These are phyloP conservation scores for Ogataea zsoltii DNA, from an alignment of 805 yeast species.

Conservation along the genomic window DNA sequence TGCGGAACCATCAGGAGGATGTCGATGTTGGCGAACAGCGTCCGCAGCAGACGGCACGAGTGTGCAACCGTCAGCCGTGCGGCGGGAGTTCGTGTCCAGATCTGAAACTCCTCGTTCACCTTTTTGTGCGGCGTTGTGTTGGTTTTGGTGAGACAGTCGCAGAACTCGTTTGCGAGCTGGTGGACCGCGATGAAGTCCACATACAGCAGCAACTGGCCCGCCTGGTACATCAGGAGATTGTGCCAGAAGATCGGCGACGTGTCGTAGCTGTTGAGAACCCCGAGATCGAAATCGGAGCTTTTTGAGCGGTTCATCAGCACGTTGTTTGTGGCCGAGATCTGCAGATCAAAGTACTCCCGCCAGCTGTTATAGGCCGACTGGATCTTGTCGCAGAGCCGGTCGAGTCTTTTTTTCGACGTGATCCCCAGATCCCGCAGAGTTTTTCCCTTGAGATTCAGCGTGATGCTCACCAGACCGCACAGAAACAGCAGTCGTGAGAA, in stretches of 20 bases:
- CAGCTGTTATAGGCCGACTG: slow-evolving; percentile 37
- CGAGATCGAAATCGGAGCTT: slow-evolving; percentile 1
- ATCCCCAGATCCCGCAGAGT: slow-evolving; percentile 36
- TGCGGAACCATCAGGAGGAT: slow-evolving; percentile 28
- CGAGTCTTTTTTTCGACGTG: slow-evolving; percentile 33
- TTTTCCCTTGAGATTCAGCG: slow-evolving; percentile 14
- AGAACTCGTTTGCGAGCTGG: slow-evolving; percentile 7
- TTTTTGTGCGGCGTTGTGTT: slow-evolving; percentile 5
- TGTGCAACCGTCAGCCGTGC: slow-evolving; percentile 20
- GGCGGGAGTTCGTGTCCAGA: slow-evolving; percentile 14
- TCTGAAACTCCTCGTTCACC: slow-evolving; percentile 6
- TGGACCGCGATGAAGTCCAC: slow-evolving; percentile 10
- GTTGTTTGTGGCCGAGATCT: slow-evolving; percentile 23
- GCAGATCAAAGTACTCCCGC: slow-evolving; percentile 39
- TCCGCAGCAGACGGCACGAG: slow-evolving; percentile 32
- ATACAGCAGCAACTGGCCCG: slow-evolving; percentile 14
- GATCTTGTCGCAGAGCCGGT: slow-evolving; percentile 32
- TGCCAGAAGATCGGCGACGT: slow-evolving; percentile 37
- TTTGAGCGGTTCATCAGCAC: slow-evolving; percentile 1
- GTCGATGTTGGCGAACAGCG: slow-evolving; percentile 26
- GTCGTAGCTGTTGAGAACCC: slow-evolving; percentile 34
- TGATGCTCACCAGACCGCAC: slow-evolving; percentile 34
- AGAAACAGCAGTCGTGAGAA: slow-evolving; percentile 39
- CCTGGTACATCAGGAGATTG: slow-evolving; percentile 13
- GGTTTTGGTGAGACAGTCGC: not conserved